Base-by-base conservation (phyloP, 306 rosid species). In the Gleditsia sinensis region DNA sequence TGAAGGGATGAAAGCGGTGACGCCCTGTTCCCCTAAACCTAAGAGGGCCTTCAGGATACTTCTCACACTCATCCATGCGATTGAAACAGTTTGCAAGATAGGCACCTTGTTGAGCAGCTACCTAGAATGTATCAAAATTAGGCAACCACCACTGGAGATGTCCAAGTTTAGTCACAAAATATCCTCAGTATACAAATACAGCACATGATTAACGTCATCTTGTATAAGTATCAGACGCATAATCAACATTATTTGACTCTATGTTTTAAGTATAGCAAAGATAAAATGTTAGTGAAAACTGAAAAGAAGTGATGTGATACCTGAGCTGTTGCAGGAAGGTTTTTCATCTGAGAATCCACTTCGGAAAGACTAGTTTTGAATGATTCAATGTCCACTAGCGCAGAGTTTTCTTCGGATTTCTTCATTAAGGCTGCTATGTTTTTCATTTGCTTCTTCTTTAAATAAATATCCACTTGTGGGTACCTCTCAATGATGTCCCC, bases 301-400 rank as follows among this genome's bases (percentile, higher is more conserved):
- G n/a, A n/a, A n/a, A n/a, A n/a, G n/a, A n/a, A n/a, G n/a, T n/a
- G n/a, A n/a, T n/a, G n/a, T n/a, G n/a, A 11, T 62, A 94, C 98
- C 96, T 94, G 97, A 55, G 90, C 98, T 1, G 98, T 94, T 73
- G 97, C 96, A 3, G 98, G 97, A 71, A 94, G 96, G 66, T 82
- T 79, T 82, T 94, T 94, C 98, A 90, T 91, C 81, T 94, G 96
- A 43, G 95, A 91, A 76, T 94, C 98, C 72, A 91, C 97, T 45
- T 91, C 84, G 51, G 98, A 90, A 82, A 94, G 95, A 28, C 95
- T 86, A 37, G 83, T 60, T 83, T 94, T 91, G 49, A 94, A 78
- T 59, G 81, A 85, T 80, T 91, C 98, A 71, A 94, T 90, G 79
- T 84, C 88, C 67, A 91, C 81, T 40, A 77, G 78, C 7, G 75